Base-by-base conservation (phyloP, 2,329 filamentous ascomycete species). In the Ceratocystis huliohia region DNA sequence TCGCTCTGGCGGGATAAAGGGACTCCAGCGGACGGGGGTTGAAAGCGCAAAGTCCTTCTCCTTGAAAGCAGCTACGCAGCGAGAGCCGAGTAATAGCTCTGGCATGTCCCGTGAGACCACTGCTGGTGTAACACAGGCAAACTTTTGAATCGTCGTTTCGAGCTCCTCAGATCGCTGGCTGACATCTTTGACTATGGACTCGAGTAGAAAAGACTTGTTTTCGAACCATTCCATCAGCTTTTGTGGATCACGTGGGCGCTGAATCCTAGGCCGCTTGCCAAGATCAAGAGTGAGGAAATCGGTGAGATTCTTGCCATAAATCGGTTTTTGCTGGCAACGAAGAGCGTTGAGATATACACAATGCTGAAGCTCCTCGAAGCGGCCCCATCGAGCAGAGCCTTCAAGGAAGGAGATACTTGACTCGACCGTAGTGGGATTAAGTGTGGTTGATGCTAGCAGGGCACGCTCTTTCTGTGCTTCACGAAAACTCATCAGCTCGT, bases 51-150 rank as follows among this genome's bases (percentile, higher is more conserved):
- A 78, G 65, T 84, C 81, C 10, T 78, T 75, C 2, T 84, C 81
- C 13, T 80, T 78, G 65, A 90, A 83, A 0, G 79, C 79, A 59
- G 83, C 77, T 1, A 85, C 77, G 1, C 83, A 83, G 50, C 78
- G 80, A 1, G 79, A 77, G 0, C 88, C 88, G 5, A 94, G 78
- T 1, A 89, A 74, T 28, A 92, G 79, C 33, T 82, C 80, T 20
- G 85, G 84, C 71, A 95, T 80, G 70, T 95, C 91, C 37, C 88
- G 84, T 0, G 91, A 91, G 2, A 96, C 86, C 13, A 91, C 93
- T 0, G 90, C 87, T 1, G 94, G 94, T 0, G 94, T 97, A 44
- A 96, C 86, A 71, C 93, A 99, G 0, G 89, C 90, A 72, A 96
- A 99, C 73, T 93, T 90, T 69, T 88, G 85, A 65, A 99, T 87